A percentile compares a stretch with the other conserved stretches of the same genome.
phyloP scores from a whole-genome alignment of 2,329 filamentous ascomycete species.

The Biscogniauxia mediterranea region DNA sequence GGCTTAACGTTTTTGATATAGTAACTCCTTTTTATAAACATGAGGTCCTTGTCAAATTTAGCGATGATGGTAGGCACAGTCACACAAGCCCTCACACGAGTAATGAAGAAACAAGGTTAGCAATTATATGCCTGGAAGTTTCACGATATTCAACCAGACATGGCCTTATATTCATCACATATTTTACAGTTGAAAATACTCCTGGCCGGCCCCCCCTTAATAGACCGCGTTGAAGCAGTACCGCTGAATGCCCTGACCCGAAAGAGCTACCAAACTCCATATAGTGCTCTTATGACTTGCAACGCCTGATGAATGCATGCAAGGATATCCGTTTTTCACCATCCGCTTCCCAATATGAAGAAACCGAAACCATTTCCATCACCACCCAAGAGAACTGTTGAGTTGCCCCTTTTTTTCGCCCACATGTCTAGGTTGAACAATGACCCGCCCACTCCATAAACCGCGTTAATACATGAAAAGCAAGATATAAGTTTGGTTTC shows the following conservation, averaged over 20 bases:
- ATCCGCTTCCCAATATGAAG: slow-evolving; percentile 22
- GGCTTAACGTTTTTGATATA: too few species aligned
- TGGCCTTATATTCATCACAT: slow-evolving; percentile 2
- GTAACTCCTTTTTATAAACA: not conserved
- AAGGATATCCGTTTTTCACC: slow-evolving; percentile 25
- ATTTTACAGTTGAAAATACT: slow-evolving; percentile 15
- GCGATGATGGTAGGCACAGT: not conserved
- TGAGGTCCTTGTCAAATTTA: not conserved
- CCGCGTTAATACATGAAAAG: slow-evolving; percentile 10
- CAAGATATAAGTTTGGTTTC: slow-evolving; percentile 5
- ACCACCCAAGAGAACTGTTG: slow-evolving; percentile 31
- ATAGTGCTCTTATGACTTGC: slow-evolving; percentile 29
- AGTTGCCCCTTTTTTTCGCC: slow-evolving; percentile 29
- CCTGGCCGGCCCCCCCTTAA: slow-evolving; percentile 14
- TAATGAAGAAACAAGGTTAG: not conserved
- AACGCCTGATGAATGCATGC: slow-evolving; percentile 36
- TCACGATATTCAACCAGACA: not conserved
- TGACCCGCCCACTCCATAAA: slow-evolving; percentile 18
- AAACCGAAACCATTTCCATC: slow-evolving; percentile 13
- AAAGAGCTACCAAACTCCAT: slow-evolving; percentile 28
- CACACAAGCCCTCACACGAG: too few species aligned
- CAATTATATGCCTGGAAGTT: not conserved
- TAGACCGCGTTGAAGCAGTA: slow-evolving; percentile 42
- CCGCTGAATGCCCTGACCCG: slow-evolving; percentile 28
- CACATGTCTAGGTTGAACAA: slow-evolving; percentile 32